Conservation (phyloP, 1,139 yeast species). For the Debaryomyces coudertii region DNA sequence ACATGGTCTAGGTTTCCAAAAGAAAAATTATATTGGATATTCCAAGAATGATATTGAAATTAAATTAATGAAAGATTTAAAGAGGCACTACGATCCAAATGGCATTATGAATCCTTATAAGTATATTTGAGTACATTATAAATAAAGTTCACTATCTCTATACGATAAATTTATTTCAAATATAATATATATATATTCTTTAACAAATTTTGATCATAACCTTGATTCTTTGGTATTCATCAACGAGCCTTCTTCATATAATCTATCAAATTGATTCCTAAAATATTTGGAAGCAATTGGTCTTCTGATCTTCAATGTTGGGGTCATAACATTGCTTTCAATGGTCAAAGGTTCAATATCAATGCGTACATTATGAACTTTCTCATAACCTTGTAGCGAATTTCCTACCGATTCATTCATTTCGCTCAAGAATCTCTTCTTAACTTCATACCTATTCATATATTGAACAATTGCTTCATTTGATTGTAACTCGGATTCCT, state of each 20-base stretch:
- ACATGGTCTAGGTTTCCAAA: conserved; percentile 96
- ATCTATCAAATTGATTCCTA: conserved; percentile 44
- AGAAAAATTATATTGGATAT: conserved; percentile 84
- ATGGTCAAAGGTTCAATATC: conserved; percentile 69
- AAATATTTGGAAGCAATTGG: conserved; percentile 58
- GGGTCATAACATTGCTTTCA: conserved; percentile 68
- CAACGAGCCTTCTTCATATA: conserved; percentile 63
- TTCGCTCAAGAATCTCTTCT: conserved; percentile 28
- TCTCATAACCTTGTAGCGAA: conserved; percentile 56
- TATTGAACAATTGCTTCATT: conserved; percentile 31
- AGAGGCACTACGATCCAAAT: conserved; percentile 84
- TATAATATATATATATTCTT: background rate
- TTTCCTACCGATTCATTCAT: conserved; percentile 29
- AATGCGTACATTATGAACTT: conserved; percentile 60
- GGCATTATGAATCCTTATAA: conserved; percentile 93
- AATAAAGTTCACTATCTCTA: too few species aligned
- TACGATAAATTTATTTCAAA: conserved; percentile 22
- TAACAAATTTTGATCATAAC: conserved; percentile 5
- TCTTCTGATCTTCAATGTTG: conserved; percentile 75
- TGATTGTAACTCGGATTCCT: conserved; percentile 17
- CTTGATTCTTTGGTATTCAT: conserved; percentile 7
- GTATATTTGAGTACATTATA: conserved; percentile 48
- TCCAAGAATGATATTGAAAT: conserved; percentile 75
- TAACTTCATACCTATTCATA: conserved; percentile 34
- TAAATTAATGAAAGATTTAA: conserved; percentile 71